Conservation (phyloP, 176 grass and related monocot species). For the Musa acuminata region DNA sequence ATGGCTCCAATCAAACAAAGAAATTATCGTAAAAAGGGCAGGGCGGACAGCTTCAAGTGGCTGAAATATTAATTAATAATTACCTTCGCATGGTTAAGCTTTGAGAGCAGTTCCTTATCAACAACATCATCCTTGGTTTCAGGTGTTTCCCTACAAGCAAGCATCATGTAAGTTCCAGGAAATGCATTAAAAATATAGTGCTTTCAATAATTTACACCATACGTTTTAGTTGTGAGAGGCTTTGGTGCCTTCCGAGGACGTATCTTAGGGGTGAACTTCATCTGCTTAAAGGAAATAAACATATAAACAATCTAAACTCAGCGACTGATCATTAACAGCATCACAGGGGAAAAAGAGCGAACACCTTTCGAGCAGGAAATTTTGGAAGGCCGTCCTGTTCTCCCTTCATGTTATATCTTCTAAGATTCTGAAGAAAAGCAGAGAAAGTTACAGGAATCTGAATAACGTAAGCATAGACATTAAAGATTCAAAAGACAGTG, state of each 20-base stretch:
- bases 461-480: no score
- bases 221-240: constrained; percentile 26
- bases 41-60: neutral
- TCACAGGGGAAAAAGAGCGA: neutral
- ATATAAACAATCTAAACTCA: neutral
- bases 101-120: constrained; percentile 39
- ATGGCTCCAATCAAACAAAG: constrained; percentile 1
- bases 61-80: neutral
- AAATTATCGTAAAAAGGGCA: constrained; percentile 16
- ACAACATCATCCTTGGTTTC: constrained; percentile 41
- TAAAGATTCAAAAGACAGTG: no score
- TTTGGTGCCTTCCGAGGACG: constrained; percentile 34
- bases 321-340: neutral
- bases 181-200: neutral
- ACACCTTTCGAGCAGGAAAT: neutral
- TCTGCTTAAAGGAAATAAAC: constrained; percentile 12
- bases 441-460: neutral
- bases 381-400: neutral
- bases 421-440: no score
- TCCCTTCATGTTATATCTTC: no score
- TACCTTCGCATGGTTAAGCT: constrained; percentile 39
- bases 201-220: neutral
- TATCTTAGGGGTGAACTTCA: constrained; percentile 40
- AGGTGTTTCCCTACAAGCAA: constrained; percentile 32
- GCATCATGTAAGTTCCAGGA: neutral